Conservation (phyloP, 805 yeast genomes). For the Suhomyces faveliae region DNA sequence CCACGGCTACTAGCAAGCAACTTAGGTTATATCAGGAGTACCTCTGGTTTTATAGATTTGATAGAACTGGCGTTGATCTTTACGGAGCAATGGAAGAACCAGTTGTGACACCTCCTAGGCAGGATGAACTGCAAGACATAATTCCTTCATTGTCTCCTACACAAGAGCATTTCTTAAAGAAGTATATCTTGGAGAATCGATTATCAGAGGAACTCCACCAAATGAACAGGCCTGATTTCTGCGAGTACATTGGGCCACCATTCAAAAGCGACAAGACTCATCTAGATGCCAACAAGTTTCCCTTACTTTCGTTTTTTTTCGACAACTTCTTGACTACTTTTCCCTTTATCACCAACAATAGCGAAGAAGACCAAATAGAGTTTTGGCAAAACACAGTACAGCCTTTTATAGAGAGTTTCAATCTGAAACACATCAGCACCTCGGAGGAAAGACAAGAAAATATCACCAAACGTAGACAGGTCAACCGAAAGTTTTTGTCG, state of each 20-base stretch:
- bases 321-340: conserved; percentile 60
- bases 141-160: conserved; percentile 44
- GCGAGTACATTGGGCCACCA: conserved; percentile 76
- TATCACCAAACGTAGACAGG: conserved; percentile 60
- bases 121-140: background rate
- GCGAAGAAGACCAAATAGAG: conserved; percentile 43
- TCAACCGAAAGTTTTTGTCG: conserved; percentile 59
- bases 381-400: conserved; percentile 84
- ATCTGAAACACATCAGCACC: conserved; percentile 65
- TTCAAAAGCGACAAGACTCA: conserved; percentile 49
- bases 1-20: background rate
- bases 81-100: background rate
- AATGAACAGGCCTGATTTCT: conserved; percentile 59
- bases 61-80: background rate
- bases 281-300: conserved; percentile 37
- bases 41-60: background rate
- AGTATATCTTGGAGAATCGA: conserved; percentile 67
- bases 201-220: conserved; percentile 59
- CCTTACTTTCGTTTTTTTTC: conserved; percentile 68
- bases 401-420: conserved; percentile 76
- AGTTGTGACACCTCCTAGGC: background rate
- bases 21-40: background rate
- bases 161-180: conserved; percentile 85
- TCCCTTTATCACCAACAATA: conserved; percentile 63
- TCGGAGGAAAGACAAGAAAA: conserved; percentile 73